Evolutionary conservation across 73 alveolate species (phyloP).

Genomic region (Paramecium caudatum): DNA sequence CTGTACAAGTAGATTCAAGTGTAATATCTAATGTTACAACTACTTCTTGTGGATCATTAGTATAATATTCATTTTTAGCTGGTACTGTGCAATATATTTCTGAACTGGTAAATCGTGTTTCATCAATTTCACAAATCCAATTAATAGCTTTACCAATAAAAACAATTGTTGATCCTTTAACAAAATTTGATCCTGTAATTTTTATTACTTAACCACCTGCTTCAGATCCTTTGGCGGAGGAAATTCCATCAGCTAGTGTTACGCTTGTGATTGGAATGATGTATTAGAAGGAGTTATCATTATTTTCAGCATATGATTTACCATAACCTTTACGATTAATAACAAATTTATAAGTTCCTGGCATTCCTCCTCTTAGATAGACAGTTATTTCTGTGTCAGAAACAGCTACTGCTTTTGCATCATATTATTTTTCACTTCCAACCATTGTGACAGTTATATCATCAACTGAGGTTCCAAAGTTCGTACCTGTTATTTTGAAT

Average conservation of each 20-base stretch:
- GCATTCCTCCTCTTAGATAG: conserved; percentile 67
- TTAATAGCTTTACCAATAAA: conserved; percentile 34
- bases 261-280: not conserved
- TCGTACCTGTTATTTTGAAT: conserved; percentile 35
- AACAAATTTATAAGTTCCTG: conserved; percentile 28
- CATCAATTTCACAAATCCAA: conserved; percentile 64
- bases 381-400: conserved; percentile 17
- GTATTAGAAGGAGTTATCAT: conserved; percentile 28
- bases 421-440: not conserved
- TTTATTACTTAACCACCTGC: conserved; percentile 59
- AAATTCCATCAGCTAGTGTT: conserved; percentile 1
- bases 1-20: conserved; percentile 52
- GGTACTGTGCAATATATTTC: conserved; percentile 29
- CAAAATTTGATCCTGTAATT: conserved; percentile 47
- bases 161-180: conserved; percentile 21
- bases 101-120: not conserved
- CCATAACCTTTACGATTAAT: conserved; percentile 24
- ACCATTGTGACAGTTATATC: not conserved
- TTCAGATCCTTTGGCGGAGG: conserved; percentile 40
- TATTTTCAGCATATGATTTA: not conserved
- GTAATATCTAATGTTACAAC: not conserved
- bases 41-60: not conserved
- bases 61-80: conserved; percentile 18
- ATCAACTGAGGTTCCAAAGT: not conserved
- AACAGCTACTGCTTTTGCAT: not conserved